Percentiles rank a stretch among this genome's conserved stretches.
Evolutionary conservation across 2,329 filamentous ascomycete genomes (phyloP).

Genomic region (Xylariaceae sp.): DNA sequence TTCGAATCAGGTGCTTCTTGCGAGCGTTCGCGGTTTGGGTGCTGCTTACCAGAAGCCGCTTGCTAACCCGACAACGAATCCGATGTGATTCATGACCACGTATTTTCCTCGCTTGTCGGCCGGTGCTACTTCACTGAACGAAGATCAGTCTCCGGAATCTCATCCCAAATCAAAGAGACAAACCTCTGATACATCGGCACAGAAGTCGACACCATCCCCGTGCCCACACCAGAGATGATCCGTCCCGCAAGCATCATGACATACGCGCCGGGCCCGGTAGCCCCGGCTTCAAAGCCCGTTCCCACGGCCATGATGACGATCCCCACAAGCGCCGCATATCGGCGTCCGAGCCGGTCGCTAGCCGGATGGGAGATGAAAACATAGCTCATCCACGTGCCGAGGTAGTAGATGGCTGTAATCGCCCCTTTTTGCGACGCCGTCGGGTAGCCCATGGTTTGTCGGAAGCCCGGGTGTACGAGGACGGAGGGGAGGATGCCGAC

Average conservation of each 20-base stretch:
- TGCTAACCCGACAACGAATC: conserved; percentile 51
- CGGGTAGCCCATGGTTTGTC: conserved; percentile 41
- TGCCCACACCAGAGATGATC: conserved; percentile 48
- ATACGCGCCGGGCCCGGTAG: conserved; percentile 38
- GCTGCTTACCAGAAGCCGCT: conserved; percentile 50
- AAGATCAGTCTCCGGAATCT: neutral
- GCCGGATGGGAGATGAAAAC: conserved; percentile 48
- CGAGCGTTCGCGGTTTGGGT: too few relatives aligned
- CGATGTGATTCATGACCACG: conserved; percentile 56
- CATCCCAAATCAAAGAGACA: neutral
- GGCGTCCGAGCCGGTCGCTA: conserved; percentile 47
- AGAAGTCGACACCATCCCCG: conserved; percentile 50
- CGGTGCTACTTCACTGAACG: conserved; percentile 47
- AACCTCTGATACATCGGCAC: conserved; percentile 55
- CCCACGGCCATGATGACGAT: conserved; percentile 44
- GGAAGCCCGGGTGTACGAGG: conserved; percentile 51
- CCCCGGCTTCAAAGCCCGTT: conserved; percentile 43
- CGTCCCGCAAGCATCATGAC: conserved; percentile 47
- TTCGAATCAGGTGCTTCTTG: neutral
- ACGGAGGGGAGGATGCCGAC: conserved; percentile 53
- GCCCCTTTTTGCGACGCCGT: conserved; percentile 43
- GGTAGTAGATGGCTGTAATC: conserved; percentile 53
- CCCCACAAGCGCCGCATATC: conserved; percentile 46
- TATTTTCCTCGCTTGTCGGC: conserved; percentile 49
- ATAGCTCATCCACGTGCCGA: conserved; percentile 52